These are phyloP conservation scores for Wickerhamomyces hampshirensis DNA, from an alignment of 805 yeast species.

Conservation along the genomic window DNA sequence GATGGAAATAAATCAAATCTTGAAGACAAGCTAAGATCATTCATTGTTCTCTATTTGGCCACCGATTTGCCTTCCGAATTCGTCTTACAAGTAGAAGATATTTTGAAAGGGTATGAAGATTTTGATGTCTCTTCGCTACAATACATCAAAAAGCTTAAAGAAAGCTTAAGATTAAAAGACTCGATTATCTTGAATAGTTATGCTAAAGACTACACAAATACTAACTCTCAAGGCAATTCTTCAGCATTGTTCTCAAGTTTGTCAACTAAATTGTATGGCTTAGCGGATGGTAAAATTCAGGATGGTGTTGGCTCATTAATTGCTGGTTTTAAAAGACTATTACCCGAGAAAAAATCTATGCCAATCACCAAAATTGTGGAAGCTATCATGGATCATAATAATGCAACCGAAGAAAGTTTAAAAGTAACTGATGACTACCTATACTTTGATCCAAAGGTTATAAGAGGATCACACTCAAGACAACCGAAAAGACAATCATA, in stretches of 20 bases:
- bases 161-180: constrained; percentile 53
- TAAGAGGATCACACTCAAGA: constrained; percentile 84
- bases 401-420: constrained; percentile 56
- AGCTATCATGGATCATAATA: constrained; percentile 80
- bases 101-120: constrained; percentile 49
- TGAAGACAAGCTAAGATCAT: constrained; percentile 86
- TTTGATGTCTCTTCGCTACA: constrained; percentile 59
- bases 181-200: constrained; percentile 31
- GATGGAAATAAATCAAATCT: constrained; percentile 50
- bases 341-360: constrained; percentile 83
- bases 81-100: constrained; percentile 55
- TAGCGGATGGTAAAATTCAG: constrained; percentile 75
- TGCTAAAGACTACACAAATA: constrained; percentile 24
- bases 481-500: constrained; percentile 83
- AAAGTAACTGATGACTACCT: constrained; percentile 83
- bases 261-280: constrained; percentile 71
- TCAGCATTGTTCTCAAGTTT: constrained; percentile 67
- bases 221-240: constrained; percentile 27
- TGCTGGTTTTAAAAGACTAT: constrained; percentile 76
- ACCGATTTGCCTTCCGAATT: constrained; percentile 48
- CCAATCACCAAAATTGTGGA: constrained; percentile 91
- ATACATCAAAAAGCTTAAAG: constrained; percentile 79
- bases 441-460: constrained; percentile 80
- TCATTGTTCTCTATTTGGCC: constrained; percentile 65
- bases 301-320: constrained; percentile 90